Evolutionary conservation across 2,329 filamentous ascomycete species (phyloP).

Genomic region (Scedosporium boydii): DNA sequence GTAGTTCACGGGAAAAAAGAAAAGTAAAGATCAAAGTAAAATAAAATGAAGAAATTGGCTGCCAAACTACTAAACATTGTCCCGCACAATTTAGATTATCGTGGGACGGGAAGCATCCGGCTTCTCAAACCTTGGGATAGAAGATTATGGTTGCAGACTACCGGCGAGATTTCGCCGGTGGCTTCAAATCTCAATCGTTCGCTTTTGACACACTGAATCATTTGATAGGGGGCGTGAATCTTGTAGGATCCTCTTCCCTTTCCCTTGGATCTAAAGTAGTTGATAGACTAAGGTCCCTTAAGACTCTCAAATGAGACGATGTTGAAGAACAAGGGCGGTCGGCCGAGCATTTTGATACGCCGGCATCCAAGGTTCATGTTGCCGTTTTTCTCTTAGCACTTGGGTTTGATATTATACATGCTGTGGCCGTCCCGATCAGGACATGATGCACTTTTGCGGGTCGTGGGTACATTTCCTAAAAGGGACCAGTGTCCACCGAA

Average conservation of each 20-base stretch:
- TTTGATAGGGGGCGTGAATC: neutral
- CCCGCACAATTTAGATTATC: neutral
- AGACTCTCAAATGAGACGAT: neutral
- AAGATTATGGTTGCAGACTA: neutral
- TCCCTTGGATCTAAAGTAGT: too few relatives aligned
- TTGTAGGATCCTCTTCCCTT: neutral
- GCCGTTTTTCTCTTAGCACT: neutral
- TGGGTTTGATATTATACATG: neutral
- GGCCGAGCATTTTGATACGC: neutral
- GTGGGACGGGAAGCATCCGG: neutral
- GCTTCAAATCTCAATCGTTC: neutral
- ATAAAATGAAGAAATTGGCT: neutral
- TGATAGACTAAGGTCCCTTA: neutral
- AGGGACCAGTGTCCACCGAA: neutral
- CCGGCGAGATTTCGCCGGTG: neutral
- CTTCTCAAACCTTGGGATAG: neutral
- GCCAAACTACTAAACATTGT: neutral
- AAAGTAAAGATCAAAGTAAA: neutral
- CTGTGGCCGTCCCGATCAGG: slow-evolving; percentile 5
- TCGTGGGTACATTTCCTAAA: slow-evolving; percentile 1
- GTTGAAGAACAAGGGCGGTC: neutral
- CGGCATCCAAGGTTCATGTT: neutral
- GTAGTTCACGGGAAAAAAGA: neutral
- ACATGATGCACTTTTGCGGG: neutral
- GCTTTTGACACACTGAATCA: neutral